Base-by-base conservation (phyloP, 768 basidiomycete genomes). In the Xerocomellus chrysenteron region DNA sequence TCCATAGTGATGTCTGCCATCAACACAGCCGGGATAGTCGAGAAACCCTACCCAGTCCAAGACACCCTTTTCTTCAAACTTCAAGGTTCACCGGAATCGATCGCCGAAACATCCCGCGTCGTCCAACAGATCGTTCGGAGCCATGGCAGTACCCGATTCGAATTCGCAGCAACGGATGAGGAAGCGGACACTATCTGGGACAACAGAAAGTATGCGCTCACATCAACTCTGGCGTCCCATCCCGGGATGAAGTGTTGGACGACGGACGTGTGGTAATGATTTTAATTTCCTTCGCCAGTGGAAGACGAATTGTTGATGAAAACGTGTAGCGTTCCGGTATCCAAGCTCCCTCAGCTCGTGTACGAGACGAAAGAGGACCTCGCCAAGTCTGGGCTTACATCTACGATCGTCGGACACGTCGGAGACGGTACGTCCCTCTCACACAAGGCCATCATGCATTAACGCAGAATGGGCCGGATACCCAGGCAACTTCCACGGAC, bases 51-150 rank as follows among this genome's bases (percentile, higher is more conserved):
- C 66, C 87, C 87, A 4, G 84, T 85, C 19, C 74, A 80, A 58
- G 92, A 94, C 65, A 87, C 87, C 0, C 80, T 97, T 11, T 93
- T 97, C 75, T 92, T 98, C 80, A 95, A 96, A 70, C 82, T 97
- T 50, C 92, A 94, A 68, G 93, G 93, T 3, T 84, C 90, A 35
- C 74, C 80, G 0, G 71, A 78, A 12, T 78, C 81, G 6, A 82
- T 89, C 33, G 66, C 80, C 4, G 79, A 80, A 41, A 80, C 90
- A 0, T 82, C 88, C 0, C 76, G 80, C 43, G 71, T 77, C 19
- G 80, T 92, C 26, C 76, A 85, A 60, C 65, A 71, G 9, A 83
- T 96, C 28, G 82, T 86, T 21, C 77, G 82, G 63, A 82, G 78
- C 62, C 85, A 95, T 60, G 84, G 85, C 2, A 85, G 90, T 47